Evolutionary conservation across 2,329 filamentous ascomycete genomes (phyloP).

Genomic region (Clathrospora elynae): DNA sequence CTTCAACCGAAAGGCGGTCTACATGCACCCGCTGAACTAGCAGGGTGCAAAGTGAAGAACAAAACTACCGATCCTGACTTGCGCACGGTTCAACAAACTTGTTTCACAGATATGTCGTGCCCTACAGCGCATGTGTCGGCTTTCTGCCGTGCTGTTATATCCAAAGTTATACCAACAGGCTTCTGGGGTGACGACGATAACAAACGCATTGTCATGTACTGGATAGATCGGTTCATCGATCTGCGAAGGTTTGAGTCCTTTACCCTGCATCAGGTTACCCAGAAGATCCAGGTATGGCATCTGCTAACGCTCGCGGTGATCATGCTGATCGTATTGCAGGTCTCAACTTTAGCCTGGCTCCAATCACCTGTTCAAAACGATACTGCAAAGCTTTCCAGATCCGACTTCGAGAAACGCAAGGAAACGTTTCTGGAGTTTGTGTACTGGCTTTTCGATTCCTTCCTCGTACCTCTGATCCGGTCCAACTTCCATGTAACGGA

Average conservation of each 20-base stretch:
- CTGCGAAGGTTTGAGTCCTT: constrained; percentile 81
- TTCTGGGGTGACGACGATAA: constrained; percentile 78
- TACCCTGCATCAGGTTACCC: constrained; percentile 75
- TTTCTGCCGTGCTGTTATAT: constrained; percentile 79
- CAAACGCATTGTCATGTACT: constrained; percentile 63
- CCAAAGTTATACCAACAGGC: constrained; percentile 71
- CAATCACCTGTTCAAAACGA: constrained; percentile 55
- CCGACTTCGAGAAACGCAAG: constrained; percentile 74
- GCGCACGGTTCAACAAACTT: constrained; percentile 28
- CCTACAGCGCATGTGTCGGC: constrained; percentile 73
- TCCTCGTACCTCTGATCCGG: constrained; percentile 83
- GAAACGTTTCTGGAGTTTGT: constrained; percentile 84
- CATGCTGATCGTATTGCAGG: constrained; percentile 53
- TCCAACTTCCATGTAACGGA: constrained; percentile 95
- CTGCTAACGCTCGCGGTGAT: constrained; percentile 9
- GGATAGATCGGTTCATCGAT: constrained; percentile 76
- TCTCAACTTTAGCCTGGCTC: constrained; percentile 75
- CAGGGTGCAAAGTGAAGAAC: constrained; percentile 12
- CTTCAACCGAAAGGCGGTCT: constrained; percentile 23
- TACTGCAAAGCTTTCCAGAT: constrained; percentile 65
- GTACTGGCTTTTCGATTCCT: constrained; percentile 91
- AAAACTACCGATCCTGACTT: constrained; percentile 1
- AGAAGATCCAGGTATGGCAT: constrained; percentile 70
- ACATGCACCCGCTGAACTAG: constrained; percentile 8
- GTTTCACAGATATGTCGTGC: constrained; percentile 70